Conservation (phyloP, 805 yeast genomes). For the Ogataea salicorniae region DNA sequence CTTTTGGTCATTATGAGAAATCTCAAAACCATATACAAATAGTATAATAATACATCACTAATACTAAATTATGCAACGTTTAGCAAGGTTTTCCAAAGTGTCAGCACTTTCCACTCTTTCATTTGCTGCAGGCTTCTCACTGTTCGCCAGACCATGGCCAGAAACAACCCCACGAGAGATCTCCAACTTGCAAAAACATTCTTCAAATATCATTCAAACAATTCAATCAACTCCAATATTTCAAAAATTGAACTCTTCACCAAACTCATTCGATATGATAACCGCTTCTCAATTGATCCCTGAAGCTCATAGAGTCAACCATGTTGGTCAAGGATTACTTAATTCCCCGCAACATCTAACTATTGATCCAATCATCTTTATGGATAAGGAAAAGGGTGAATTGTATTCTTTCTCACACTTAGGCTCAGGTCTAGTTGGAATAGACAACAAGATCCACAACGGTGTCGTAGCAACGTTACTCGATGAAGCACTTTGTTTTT, state of each 20-base stretch:
- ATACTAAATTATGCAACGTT: neutral
- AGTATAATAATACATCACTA: too few relatives aligned
- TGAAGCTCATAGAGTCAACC: constrained; percentile 51
- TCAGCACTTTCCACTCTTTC: constrained; percentile 12
- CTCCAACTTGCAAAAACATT: constrained; percentile 17
- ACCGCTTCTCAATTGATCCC: constrained; percentile 47
- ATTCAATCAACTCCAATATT: constrained; percentile 27
- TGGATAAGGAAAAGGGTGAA: constrained; percentile 45
- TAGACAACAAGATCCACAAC: constrained; percentile 71
- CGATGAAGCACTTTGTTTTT: constrained; percentile 80
- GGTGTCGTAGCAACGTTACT: constrained; percentile 74
- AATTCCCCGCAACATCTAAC: constrained; percentile 64
- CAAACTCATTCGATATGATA: constrained; percentile 22
- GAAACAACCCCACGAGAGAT: constrained; percentile 9
- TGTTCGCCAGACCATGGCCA: constrained; percentile 31
- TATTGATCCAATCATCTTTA: constrained; percentile 69
- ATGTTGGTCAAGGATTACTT: constrained; percentile 68
- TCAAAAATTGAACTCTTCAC: constrained; percentile 13
- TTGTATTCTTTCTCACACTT: constrained; percentile 64
- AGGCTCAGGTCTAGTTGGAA: constrained; percentile 61
- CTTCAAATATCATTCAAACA: constrained; percentile 21
- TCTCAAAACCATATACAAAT: too few relatives aligned
- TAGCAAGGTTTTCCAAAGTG: constrained; percentile 4
- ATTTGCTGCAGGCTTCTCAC: constrained; percentile 27
- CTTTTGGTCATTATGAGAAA: too few relatives aligned